Base-by-base conservation (phyloP, 345 rosid genomes). In the Hibiscus syriacus region DNA sequence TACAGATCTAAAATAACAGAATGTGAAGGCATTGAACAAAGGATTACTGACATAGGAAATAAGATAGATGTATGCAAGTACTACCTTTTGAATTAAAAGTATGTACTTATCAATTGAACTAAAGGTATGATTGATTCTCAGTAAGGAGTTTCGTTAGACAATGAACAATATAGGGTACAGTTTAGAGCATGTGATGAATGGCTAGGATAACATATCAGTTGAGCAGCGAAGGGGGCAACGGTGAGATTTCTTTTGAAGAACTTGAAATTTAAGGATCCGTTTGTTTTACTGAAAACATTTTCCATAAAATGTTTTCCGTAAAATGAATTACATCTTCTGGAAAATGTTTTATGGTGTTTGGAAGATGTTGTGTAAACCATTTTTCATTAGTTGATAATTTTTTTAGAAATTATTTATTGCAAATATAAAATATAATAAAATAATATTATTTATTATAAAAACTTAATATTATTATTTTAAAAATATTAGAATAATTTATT, bases 231-330 rank as follows among this genome's bases (percentile, higher is more conserved):
- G 60, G 38, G 45, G 10, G 64, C 61, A 69, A 26, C 17, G 64
- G 20, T 22, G 23, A 46, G 23, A 45, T 26, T 39, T 17, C n/a
- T 54, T 49, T 22, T 48, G 41, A 59, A 59, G 64, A 36, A n/a
- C 64, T 36, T 59, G 26, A 34, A 34, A 60, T 60, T 41, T 34
- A n/a, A n/a, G n/a, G n/a, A n/a, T n/a, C n/a, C n/a, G n/a, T n/a
- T n/a, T n/a, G n/a, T n/a, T n/a, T n/a, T n/a, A n/a, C n/a, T n/a
- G n/a, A n/a, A n/a, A n/a, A n/a, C n/a, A n/a, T n/a, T n/a, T n/a
- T n/a, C n/a, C n/a, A n/a, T n/a, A n/a, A n/a, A n/a, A n/a, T n/a
- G n/a, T n/a, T n/a, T n/a, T n/a, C n/a, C n/a, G n/a, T n/a, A n/a
- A n/a, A n/a, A n/a, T n/a, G n/a, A n/a, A n/a, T n/a, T n/a, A n/a